Evolutionary conservation across 2,329 filamentous ascomycete species (phyloP), one percentile per base, ranked within the genome.

Genomic region (Diaporthe ampelina): DNA sequence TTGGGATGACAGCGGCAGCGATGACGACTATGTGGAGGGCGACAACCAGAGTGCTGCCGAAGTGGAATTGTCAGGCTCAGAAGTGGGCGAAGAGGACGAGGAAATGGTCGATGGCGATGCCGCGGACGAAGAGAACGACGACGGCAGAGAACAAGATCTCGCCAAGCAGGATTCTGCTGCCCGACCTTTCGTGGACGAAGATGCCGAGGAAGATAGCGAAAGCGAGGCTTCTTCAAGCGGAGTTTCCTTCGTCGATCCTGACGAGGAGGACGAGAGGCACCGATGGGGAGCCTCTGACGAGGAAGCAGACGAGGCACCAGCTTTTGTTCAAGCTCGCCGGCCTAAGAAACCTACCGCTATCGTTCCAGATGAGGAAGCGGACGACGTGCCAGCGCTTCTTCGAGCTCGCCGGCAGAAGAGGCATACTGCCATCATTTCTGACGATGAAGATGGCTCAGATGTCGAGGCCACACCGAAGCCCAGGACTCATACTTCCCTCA

Each of bases 361-460:
- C 57, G 84, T 94, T 32, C 59, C 86, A 35, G 85, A 85, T 1
- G 83, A 85, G 10, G 80, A 81, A 32, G 48, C 45, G 43, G 71
- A 74, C 26, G 52, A 70, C 8, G 19, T 29, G 32, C 73, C 73
- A 63, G 71, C 73, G 29, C 61, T 72, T 19, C 45, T 69, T 35
- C 65, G 73, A 45, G 45, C 81, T n/a, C 85, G 88, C 59, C 86
- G 88, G 35, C 77, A 87, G 78, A 85, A 89, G 81, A 86, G 91
- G 79, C 83, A 87, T 76, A 77, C 83, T 73, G 80, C 87, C 70
- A 78, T 92, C 58, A 84, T 94, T 32, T 90, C 93, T 3, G 90
- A 93, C 72, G 93, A 94, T 45, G 91, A 93, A 19, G 70, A 63
- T 5, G 91, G 94, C 35, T 88, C 91, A 10, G 88, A 86, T 17